Evolutionary conservation across 805 yeast species (phyloP).

Genomic region (Kuraishia molischiana): DNA sequence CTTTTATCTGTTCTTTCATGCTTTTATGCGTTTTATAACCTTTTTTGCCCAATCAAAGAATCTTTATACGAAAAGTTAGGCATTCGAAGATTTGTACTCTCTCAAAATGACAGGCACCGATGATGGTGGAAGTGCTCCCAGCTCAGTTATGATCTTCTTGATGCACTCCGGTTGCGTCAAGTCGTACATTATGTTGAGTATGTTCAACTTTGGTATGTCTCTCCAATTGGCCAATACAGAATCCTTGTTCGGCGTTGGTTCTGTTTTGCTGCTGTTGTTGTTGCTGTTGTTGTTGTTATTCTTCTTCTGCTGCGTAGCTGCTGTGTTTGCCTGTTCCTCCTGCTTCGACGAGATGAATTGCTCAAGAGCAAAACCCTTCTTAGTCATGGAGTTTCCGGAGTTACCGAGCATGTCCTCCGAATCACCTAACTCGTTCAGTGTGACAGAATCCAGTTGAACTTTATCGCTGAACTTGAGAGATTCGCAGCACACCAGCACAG

Average conservation of each 20-base stretch:
- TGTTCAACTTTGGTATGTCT: conserved; percentile 49
- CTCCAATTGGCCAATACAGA: conserved; percentile 56
- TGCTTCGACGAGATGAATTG: conserved; percentile 43
- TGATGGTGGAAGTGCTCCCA: conserved; percentile 95
- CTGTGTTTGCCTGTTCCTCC: conserved; percentile 7
- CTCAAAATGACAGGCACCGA: conserved; percentile 94
- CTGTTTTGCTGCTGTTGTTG: conserved; percentile 12
- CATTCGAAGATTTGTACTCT: conserved; percentile 70
- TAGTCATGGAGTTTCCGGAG: conserved; percentile 36
- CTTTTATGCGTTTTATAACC: too few relatives aligned
- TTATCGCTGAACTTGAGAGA: conserved; percentile 89
- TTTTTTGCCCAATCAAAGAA: too few relatives aligned
- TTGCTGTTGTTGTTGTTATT: conserved; percentile 15
- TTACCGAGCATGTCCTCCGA: conserved; percentile 42
- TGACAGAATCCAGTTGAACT: conserved; percentile 93
- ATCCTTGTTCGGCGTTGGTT: conserved; percentile 18
- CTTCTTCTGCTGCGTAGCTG: conserved; percentile 6
- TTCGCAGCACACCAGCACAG: conserved; percentile 94
- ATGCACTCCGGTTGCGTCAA: conserved; percentile 90
- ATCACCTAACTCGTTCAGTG: conserved; percentile 85
- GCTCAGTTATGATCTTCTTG: conserved; percentile 90
- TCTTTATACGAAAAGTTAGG: too few relatives aligned
- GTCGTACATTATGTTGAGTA: conserved; percentile 84
- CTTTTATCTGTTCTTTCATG: too few relatives aligned
- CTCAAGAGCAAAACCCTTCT: conserved; percentile 54